Evolutionary conservation across 345 rosid genomes (phyloP).

Genomic region (Eutrema japonicum): DNA sequence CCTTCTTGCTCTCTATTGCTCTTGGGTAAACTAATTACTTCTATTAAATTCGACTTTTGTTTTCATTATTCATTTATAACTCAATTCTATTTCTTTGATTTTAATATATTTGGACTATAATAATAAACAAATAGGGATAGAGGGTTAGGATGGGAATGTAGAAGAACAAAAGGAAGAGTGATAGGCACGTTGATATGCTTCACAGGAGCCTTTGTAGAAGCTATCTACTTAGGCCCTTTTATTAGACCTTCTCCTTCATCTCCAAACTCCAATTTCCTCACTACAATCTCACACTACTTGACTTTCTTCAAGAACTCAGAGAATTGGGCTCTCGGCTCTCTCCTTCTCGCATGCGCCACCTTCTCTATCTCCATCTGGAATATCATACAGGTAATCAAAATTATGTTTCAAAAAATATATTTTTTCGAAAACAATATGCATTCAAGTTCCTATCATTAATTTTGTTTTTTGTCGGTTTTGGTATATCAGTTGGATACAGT

Average conservation of each 20-base stretch:
- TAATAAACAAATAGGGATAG: constrained; percentile 43
- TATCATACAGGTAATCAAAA: constrained; percentile 58
- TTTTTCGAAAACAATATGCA: not conserved
- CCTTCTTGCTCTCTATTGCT: constrained; percentile 61
- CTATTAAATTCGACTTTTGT: not conserved
- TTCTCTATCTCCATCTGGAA: constrained; percentile 69
- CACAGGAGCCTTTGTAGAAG: constrained; percentile 58
- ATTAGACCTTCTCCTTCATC: constrained; percentile 49
- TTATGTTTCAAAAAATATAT: not conserved
- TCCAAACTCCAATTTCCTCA: constrained; percentile 43
- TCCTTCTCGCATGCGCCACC: constrained; percentile 67
- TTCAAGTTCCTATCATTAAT: not conserved
- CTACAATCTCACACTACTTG: constrained; percentile 44
- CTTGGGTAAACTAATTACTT: constrained; percentile 53
- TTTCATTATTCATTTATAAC: not conserved
- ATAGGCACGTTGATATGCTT: constrained; percentile 64
- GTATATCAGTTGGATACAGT: constrained; percentile 58
- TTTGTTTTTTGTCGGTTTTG: not conserved
- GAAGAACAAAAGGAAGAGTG: constrained; percentile 50
- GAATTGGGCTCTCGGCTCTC: constrained; percentile 72
- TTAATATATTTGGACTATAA: not conserved
- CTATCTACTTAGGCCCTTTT: constrained; percentile 62
- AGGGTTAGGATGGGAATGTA: constrained; percentile 53
- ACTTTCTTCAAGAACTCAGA: constrained; percentile 60
- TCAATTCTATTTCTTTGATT: not conserved